Percentiles rank a stretch among this genome's conserved stretches.
Evolutionary conservation across 768 basidiomycete genomes (phyloP).

Genomic region (Russula virescens): DNA sequence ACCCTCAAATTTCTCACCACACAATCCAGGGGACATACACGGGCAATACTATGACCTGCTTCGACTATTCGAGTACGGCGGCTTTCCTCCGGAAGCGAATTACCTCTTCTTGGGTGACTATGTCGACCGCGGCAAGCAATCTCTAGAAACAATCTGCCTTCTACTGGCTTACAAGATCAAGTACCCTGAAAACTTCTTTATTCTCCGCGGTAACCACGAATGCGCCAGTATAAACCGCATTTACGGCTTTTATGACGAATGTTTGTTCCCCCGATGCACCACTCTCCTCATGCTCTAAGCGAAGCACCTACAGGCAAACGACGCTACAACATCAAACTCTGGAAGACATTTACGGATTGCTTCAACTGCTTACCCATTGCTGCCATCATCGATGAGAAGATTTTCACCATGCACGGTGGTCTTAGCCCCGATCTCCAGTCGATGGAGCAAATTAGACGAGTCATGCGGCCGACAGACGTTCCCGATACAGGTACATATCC

Average conservation of each 20-base stretch:
- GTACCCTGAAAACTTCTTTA: constrained; percentile 99
- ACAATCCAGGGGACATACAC: constrained; percentile 83
- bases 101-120: constrained; percentile 99
- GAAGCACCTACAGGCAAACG: constrained; percentile 73
- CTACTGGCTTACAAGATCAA: constrained; percentile 99
- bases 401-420: constrained; percentile 99
- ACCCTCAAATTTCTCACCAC: neutral
- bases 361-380: constrained; percentile 99
- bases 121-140: constrained; percentile 98
- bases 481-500: constrained; percentile 82
- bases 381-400: constrained; percentile 99
- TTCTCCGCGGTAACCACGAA: constrained; percentile 97
- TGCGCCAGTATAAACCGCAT: constrained; percentile 99
- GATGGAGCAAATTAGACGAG: constrained; percentile 99
- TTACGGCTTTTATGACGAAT: constrained; percentile 99
- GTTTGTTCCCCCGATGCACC: constrained; percentile 44
- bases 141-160: constrained; percentile 98
- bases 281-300: constrained; percentile 6
- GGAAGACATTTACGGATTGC: constrained; percentile 99
- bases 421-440: constrained; percentile 95
- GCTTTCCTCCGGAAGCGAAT: constrained; percentile 99
- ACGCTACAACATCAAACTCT: constrained; percentile 99
- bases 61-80: constrained; percentile 97
- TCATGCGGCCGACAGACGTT: constrained; percentile 98
- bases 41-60: constrained; percentile 99